These are phyloP conservation scores for Solanum clarkiae DNA, from an alignment of 257 asterid species.

Conservation along the genomic window DNA sequence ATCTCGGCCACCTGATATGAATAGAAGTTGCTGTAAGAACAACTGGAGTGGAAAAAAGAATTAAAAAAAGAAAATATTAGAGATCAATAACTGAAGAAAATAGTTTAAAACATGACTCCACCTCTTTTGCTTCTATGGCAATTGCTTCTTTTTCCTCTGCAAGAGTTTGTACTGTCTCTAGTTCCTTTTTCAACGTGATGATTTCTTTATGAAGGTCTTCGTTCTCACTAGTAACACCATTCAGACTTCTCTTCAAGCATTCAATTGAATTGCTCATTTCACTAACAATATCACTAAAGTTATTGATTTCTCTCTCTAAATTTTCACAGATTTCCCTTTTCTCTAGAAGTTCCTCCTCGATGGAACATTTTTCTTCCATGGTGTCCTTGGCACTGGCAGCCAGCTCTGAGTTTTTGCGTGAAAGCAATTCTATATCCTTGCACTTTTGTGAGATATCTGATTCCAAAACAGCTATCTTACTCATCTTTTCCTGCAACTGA, in stretches of 20 bases:
- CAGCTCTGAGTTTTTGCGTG: slow-evolving; percentile 40
- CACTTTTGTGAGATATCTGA: slow-evolving; percentile 28
- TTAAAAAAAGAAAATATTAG: background rate
- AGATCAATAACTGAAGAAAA: background rate
- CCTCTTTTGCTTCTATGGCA: slow-evolving; percentile 80
- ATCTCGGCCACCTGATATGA: slow-evolving; percentile 46
- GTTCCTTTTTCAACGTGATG: slow-evolving; percentile 36
- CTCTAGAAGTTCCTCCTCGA: slow-evolving; percentile 49
- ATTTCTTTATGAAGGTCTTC: slow-evolving; percentile 40
- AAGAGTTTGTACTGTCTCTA: slow-evolving; percentile 44
- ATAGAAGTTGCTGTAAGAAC: slow-evolving; percentile 1
- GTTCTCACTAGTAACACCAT: slow-evolving; percentile 27
- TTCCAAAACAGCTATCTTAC: slow-evolving; percentile 45
- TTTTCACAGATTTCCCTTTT: slow-evolving; percentile 30
- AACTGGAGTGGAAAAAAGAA: background rate
- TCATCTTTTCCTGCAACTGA: slow-evolving; percentile 45
- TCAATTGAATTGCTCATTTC: slow-evolving; percentile 46
- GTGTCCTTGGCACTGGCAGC: slow-evolving; percentile 31
- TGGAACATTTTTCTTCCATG: slow-evolving; percentile 27
- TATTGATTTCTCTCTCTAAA: slow-evolving; percentile 54
- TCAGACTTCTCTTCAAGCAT: slow-evolving; percentile 48
- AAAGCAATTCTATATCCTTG: slow-evolving; percentile 30
- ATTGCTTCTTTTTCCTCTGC: slow-evolving; percentile 64
- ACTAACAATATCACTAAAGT: slow-evolving; percentile 44
- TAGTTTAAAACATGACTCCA: slow-evolving; percentile 4